Evolutionary conservation across 108 stramenopile species (phyloP), one percentile per base, ranked within the genome.

Genomic region (Skeletonema tropicum): DNA sequence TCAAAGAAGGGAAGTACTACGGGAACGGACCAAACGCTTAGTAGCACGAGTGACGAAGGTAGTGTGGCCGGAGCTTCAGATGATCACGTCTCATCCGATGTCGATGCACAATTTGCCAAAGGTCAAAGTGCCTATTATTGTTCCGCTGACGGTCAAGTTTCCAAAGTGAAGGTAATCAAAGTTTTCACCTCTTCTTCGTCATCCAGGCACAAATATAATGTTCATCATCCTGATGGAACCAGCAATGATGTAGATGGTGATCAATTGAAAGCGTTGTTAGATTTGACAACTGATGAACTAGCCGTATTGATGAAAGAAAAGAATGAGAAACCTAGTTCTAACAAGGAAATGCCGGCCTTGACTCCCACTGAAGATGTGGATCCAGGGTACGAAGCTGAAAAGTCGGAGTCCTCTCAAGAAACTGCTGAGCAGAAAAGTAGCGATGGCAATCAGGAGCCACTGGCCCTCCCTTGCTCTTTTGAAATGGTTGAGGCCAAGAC

Each of bases 401-500:
- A 13, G 57, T 59, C 25, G 12, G 33, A 35, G 13, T 60, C 49
- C 26, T 59, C 59, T 55, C 21, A 55, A 55, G 52, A 25, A 55
- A 25, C 52, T 21, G 23, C 52, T 7, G 23, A 55, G 8, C 52
- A 25, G 25, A 17, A 55, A 55, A 55, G 52, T 25, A n/a, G 15
- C 42, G 31, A 39, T 49, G 55, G 35, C 30, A 57, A 19, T 14
- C 52, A 60, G 26, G 38, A 52, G 6, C 13, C 70, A 3, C 66
- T 60, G 29, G 66, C 78, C 30, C 63, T 70, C 36, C 68, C 68
- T 25, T 69, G 68, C 45, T 55, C 79, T 9, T 68, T 80, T 8
- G 58, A 69, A 64, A 80, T 80, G 79, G 79, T 80, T 32, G 52
- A 80, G 58, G 79, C 73, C 55, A 80, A 74, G 32, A 74, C 73